Base-by-base conservation (phyloP, 2,329 filamentous ascomycete genomes). In the Talaromyces sp. region DNA sequence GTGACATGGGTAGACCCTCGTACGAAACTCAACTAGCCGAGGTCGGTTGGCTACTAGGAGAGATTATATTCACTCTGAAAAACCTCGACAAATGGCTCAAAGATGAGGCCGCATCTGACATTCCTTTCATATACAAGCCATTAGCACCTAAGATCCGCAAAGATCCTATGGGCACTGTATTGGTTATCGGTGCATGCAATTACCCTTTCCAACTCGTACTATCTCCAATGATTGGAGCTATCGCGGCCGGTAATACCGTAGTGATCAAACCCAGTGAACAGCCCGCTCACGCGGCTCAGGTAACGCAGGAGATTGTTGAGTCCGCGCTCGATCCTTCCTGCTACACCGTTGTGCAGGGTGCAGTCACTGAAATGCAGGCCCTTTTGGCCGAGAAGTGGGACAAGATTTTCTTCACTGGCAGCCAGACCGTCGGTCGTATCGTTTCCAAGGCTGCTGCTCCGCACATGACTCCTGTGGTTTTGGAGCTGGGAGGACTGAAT, bases 341-440 rank as follows among this genome's bases (percentile, higher is more conserved):
- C 70, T 97, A 92, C 79, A 81, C 83, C 41, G 86, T 92, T 66
- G 83, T 97, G 70, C 95, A 97, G 75, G 95, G 95, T 66, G 88
- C 83, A 33, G 80, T 97, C 22, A 84, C 89, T 3, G 92, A 97
- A 82, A 93, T 90, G 3, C 92, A 90, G 54, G 88, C 88, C 13
- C 81, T 98, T 52, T 85, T 99, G 39, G 87, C 94, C 65, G 87
- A 93, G 81, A 94, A 94, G 78, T 99, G 93, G 90, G 93, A 96
- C 81, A 98, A 97, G 85, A 96, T 99, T 73, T 93, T 95, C 83
- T 99, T 97, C 82, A 99, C 95, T 0, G 95, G 95, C 63, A 89
- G 88, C 72, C 85, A 85, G 61, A 81, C 76, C 33, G 92, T 97
- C 19, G 95, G 91, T 73, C 92, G 89, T 74, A 93, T 98, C 73